These are phyloP conservation scores for Schwanniomyces vanrijiae DNA, from an alignment of 805 yeast genomes.

Conservation along the genomic window DNA sequence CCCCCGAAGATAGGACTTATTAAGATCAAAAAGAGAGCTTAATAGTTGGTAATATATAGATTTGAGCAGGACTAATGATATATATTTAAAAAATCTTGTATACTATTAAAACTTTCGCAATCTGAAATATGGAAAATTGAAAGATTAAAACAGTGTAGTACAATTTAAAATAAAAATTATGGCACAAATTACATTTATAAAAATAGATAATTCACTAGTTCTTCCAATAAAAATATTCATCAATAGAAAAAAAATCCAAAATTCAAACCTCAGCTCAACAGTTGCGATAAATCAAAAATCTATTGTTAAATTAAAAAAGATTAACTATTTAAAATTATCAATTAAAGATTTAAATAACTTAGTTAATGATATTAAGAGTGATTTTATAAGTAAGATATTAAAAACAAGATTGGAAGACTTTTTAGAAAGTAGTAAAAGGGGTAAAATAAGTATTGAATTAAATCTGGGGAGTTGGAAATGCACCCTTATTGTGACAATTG, in stretches of 20 bases:
- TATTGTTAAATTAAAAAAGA: constrained; percentile 19
- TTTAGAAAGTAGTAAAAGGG: constrained; percentile 2
- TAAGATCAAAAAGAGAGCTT: no score
- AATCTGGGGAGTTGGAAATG: constrained; percentile 21
- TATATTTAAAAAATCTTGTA: not conserved
- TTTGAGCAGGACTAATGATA: not conserved
- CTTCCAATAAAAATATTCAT: constrained; percentile 22
- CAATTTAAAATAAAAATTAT: constrained; percentile 1
- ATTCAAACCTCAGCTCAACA: constrained; percentile 10
- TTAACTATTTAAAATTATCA: constrained; percentile 23
- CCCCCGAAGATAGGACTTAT: no score
- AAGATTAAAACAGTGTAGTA: not conserved
- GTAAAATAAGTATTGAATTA: constrained; percentile 6
- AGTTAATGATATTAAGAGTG: constrained; percentile 13
- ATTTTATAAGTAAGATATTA: constrained; percentile 6
- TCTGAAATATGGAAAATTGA: not conserved
- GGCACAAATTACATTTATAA: constrained; percentile 17
- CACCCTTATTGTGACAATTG: constrained; percentile 17
- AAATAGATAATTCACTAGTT: constrained; percentile 12
- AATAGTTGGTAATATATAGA: not conserved
- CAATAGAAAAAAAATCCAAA: constrained; percentile 18
- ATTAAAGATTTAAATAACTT: constrained; percentile 20
- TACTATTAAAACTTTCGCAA: not conserved
- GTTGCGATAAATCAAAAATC: constrained; percentile 24
- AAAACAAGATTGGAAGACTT: constrained; percentile 3